These are phyloP conservation scores for Gracilaria vermiculophylla DNA, from an alignment of 23 red algal genomes.

Conservation along the genomic window DNA sequence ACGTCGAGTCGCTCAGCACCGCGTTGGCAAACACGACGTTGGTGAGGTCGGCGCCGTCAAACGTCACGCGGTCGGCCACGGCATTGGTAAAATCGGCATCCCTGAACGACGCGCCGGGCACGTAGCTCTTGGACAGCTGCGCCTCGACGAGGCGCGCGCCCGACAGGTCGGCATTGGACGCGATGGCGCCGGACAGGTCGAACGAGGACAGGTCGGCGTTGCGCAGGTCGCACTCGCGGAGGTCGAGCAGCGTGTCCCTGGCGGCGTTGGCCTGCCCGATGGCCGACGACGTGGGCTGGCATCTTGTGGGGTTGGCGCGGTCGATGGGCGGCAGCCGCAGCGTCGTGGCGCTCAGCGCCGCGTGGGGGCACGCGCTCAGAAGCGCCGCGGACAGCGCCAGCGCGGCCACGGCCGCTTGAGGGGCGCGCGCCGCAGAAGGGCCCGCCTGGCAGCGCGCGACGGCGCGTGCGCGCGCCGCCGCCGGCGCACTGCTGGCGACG, in stretches of 20 bases:
- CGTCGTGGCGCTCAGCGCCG: not conserved
- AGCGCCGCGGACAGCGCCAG: not conserved
- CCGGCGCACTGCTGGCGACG: not conserved
- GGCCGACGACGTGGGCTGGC: constrained; percentile 69
- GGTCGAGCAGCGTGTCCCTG: constrained; percentile 78
- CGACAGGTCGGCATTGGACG: constrained; percentile 55
- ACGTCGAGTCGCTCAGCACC: constrained; percentile 85
- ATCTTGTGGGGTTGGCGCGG: constrained; percentile 39
- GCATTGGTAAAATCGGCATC: constrained; percentile 77
- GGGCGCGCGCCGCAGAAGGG: not conserved
- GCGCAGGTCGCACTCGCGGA: constrained; percentile 83
- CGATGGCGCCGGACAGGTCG: constrained; percentile 80
- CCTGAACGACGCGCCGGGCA: constrained; percentile 31
- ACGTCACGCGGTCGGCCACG: constrained; percentile 84
- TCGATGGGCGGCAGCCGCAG: constrained; percentile 60
- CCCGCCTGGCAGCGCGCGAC: not conserved
- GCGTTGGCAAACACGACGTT: constrained; percentile 77
- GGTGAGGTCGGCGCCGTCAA: constrained; percentile 80
- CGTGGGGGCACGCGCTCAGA: not conserved
- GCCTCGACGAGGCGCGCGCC: constrained; percentile 61
- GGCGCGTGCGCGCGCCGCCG: too few species aligned
- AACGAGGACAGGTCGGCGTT: constrained; percentile 52
- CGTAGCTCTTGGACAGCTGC: constrained; percentile 81
- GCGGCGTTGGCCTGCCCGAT: constrained; percentile 96
- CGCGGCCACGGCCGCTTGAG: not conserved